phyloP scores from a whole-genome alignment of 768 basidiomycete genomes.

The Clavulina sp. region DNA sequence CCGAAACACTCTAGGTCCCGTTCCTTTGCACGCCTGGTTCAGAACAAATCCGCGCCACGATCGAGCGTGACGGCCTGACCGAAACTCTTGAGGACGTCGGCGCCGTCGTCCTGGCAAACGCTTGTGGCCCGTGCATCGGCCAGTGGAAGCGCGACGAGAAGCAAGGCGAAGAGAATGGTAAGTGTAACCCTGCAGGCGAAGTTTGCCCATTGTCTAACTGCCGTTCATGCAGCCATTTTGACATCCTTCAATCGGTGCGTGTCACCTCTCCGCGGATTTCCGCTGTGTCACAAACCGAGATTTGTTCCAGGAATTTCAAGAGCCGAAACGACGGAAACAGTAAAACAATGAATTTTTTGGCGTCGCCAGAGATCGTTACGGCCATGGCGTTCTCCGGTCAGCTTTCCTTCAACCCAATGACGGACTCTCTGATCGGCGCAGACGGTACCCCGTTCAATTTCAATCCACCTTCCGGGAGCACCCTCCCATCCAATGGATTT shows the following conservation, averaged over 20 bases:
- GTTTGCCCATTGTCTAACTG: neutral
- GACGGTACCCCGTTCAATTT: constrained; percentile 74
- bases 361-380: constrained; percentile 91
- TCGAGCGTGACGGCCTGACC: constrained; percentile 86
- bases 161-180: constrained; percentile 81
- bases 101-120: constrained; percentile 90
- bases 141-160: constrained; percentile 93
- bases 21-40: constrained; percentile 83
- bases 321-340: constrained; percentile 90
- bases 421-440: constrained; percentile 47
- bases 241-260: constrained; percentile 88
- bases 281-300: constrained; percentile 4
- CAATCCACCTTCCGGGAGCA: constrained; percentile 62
- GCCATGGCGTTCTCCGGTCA: constrained; percentile 94
- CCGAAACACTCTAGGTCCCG: constrained; percentile 54
- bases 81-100: constrained; percentile 69
- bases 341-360: constrained; percentile 76
- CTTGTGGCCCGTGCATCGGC: constrained; percentile 97
- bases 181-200: constrained; percentile 11
- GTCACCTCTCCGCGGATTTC: neutral
- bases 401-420: constrained; percentile 84
- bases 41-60: constrained; percentile 93
- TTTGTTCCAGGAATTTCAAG: constrained; percentile 47
- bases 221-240: constrained; percentile 49
- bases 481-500: constrained; percentile 73